A percentile compares a stretch with the other conserved stretches of the same genome.
Conservation (phyloP, 441 rosid species). For the Populus trichocarpa region DNA sequence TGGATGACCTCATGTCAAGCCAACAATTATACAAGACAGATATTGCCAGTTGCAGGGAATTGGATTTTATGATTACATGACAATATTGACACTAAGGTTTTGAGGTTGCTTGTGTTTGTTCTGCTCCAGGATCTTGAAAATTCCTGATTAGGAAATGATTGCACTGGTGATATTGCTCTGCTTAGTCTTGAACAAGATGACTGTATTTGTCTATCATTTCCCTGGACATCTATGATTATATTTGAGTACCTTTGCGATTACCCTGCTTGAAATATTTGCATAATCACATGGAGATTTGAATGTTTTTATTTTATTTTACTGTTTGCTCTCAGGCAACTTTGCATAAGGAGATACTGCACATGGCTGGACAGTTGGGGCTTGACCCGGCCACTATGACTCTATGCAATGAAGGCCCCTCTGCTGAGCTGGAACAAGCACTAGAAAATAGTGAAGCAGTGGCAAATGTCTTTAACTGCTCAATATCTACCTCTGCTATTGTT, state of each 20-base stretch:
- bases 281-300: not conserved
- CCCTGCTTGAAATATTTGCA: not conserved
- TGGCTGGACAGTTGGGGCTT: conserved; percentile 98
- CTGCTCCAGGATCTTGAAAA: conserved; percentile 2
- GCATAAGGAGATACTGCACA: conserved; percentile 73
- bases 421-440: conserved; percentile 79
- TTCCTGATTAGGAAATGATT: not conserved
- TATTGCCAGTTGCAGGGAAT: not conserved
- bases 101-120: not conserved
- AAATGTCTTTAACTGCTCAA: conserved; percentile 62
- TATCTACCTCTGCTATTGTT: conserved; percentile 59
- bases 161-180: not conserved
- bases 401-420: conserved; percentile 50
- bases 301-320: not conserved
- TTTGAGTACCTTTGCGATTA: not conserved
- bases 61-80: not conserved
- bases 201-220: not conserved
- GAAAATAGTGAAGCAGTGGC: conserved; percentile 92
- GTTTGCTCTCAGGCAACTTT: conserved; percentile 71
- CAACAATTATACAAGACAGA: not conserved
- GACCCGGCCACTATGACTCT: conserved; percentile 87
- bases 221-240: not conserved
- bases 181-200: not conserved
- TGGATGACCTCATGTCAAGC: not conserved
- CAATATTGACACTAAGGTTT: not conserved